Base-by-base conservation (phyloP, 2,329 filamentous ascomycete genomes). In the Hypomyces perniciosus region DNA sequence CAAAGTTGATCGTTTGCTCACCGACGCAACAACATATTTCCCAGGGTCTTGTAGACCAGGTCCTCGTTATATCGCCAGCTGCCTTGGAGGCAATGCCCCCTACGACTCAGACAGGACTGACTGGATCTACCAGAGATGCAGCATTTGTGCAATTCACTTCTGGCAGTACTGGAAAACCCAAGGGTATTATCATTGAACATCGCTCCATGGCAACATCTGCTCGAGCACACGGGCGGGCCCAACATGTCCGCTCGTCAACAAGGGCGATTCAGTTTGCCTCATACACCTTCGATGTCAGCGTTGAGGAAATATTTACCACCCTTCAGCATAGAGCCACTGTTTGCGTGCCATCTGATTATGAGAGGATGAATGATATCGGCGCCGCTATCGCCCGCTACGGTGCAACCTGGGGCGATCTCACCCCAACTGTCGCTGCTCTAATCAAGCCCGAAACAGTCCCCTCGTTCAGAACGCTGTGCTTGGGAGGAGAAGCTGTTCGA, bases 131-230 rank as follows among this genome's bases (percentile, higher is more conserved):
- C 20, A 20, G 20, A 20, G 20, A 20, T 3, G 20, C 20, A 20
- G 20, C 20, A 20, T 20, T 20, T 46, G 34, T 56, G 1, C 38
- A 57, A 10, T 57, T 57, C 37, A 59, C 57, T 4, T 59, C 56
- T 20, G 58, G 57, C 8, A 53, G 45, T 26, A 59, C 58, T 4
- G 57, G 57, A 5, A 54, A 46, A 12, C 54, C 58, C 8, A 60
- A 60, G 42, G 58, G 54, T 20, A 39, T 60, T 8, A 46, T 59
- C 3, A 49, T 59, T 13, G 54, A 55, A 12, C 58, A 60, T 33
- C 20, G 20, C 20, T 20, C 20, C 20, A 20, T 20, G 20, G 20
- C 20, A 20, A 20, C 20, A 20, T 20, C 20, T 20, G 20, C 20
- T 20, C 20, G 20, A 20, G 20, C 20, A 20, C 20, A 20, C 34